Evolutionary conservation across 192 early-diverging fungal genomes (phyloP).

Genomic region (Pecoramyces ruminantium): DNA sequence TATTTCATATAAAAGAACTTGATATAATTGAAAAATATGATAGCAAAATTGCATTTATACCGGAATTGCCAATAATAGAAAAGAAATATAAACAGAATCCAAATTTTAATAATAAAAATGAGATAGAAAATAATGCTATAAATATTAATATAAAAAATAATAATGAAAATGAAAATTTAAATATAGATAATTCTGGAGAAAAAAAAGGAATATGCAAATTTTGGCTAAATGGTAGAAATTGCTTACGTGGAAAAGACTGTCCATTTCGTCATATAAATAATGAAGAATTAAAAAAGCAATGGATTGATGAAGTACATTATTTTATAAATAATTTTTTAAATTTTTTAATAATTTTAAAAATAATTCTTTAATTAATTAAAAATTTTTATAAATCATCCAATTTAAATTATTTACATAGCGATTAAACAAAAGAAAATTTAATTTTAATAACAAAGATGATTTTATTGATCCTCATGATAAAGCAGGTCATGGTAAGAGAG

Average conservation of each 20-base stretch:
- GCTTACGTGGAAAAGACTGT: background rate
- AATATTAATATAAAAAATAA: no score
- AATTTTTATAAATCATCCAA: no score
- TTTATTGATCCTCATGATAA: background rate
- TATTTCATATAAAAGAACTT: background rate
- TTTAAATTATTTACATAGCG: slow-evolving; percentile 16
- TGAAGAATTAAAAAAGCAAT: slow-evolving; percentile 7
- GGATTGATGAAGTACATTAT: slow-evolving; percentile 15
- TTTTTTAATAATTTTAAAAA: no score
- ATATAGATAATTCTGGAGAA: background rate
- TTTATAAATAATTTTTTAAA: background rate
- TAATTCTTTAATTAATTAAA: no score
- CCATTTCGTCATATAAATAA: background rate
- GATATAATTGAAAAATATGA: background rate
- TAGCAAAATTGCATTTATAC: background rate
- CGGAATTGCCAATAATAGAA: background rate
- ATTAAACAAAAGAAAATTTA: slow-evolving; percentile 15
- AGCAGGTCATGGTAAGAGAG: slow-evolving; percentile 19
- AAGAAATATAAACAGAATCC: background rate
- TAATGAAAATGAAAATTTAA: no score
- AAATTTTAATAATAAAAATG: background rate
- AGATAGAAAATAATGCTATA: background rate
- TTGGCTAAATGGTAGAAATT: background rate
- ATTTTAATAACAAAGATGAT: slow-evolving; percentile 19
- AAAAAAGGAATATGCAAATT: background rate